Base-by-base conservation (phyloP, 176 grass and related monocot species). In the Hordeum marinum region DNA sequence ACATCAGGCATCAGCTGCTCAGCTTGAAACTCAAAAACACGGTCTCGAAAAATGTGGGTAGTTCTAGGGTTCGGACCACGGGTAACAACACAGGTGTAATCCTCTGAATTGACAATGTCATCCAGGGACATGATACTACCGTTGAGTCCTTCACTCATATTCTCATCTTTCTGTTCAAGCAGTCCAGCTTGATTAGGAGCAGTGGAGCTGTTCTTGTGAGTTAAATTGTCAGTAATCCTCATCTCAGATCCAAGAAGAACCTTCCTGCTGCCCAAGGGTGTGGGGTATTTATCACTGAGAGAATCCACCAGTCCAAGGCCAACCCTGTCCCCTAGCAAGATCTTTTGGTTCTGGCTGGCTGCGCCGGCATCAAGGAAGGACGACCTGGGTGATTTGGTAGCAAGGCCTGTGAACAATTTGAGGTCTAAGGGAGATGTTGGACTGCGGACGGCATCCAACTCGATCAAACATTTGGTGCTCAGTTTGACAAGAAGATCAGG, bases 391-490 rank as follows among this genome's bases (percentile, higher is more conserved):
- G 87, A 94, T 81, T 84, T 90, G 54, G 84, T 68, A 45, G 87
- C 92, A 46, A 91, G 80, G 72, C 77, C 66, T 15, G 89, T 45
- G 84, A 91, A 94, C 62, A 94, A 86, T 46, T 92, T 87, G 29
- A 94, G 85, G 62, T 94, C 93, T 23, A 94, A 77, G 42, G 93
- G 90, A 0, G 93, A 92, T 11, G 87, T 92, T 32, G 93, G 93
- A 13, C 93, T 94, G 82, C 85, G 72, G 46, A 87, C 90, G 1
- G 82, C 82, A 71, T 91, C 89, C 77, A 91, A 48, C n/a, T 91
- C 89, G 76, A 87, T 81, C 63, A 88, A 80, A 45, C 89, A 90
- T 75, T 90, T 91, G 76, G 81, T 81, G 70, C 89, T 91, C 70
- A 91, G 81, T 63, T 91, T 91, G 76, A 91, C 81, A 76, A 91